These are phyloP conservation scores for Pestalotiopsis sp. DNA, from an alignment of 2,329 filamentous ascomycete genomes.

Conservation along the genomic window DNA sequence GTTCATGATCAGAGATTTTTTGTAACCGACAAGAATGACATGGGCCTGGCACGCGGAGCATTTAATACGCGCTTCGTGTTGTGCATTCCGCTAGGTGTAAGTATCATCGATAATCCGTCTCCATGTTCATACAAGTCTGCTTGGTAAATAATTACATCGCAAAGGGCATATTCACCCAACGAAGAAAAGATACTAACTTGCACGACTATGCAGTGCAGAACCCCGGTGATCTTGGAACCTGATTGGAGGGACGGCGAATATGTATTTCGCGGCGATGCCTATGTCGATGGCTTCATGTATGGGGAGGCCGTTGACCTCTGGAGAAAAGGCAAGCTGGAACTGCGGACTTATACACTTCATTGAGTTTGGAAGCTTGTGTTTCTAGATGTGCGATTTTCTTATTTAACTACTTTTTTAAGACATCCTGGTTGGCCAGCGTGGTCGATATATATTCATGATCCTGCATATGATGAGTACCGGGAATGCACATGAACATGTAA, in stretches of 20 bases:
- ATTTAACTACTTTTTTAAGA: no score
- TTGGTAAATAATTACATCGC: no score
- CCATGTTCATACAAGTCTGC: background rate
- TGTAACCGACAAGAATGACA: background rate
- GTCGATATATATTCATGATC: no score
- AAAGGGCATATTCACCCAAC: no score
- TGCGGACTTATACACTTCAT: background rate
- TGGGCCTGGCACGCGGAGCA: background rate
- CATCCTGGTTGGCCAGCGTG: no score
- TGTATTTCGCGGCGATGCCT: background rate
- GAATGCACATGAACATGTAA: no score
- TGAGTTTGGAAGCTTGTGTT: no score
- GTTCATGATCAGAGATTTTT: fast-evolving
- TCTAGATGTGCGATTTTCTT: no score
- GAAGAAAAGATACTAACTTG: background rate
- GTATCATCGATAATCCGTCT: background rate
- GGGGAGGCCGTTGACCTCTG: background rate
- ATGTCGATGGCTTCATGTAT: background rate
- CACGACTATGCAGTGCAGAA: fast-evolving
- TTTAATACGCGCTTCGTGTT: background rate
- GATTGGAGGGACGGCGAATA: background rate
- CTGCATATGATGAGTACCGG: no score
- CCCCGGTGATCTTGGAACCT: fast-evolving
- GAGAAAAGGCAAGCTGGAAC: background rate
- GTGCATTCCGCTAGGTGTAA: background rate